phyloP scores from a whole-genome alignment of 2,329 filamentous ascomycete species.

The Colletotrichum magnum region DNA sequence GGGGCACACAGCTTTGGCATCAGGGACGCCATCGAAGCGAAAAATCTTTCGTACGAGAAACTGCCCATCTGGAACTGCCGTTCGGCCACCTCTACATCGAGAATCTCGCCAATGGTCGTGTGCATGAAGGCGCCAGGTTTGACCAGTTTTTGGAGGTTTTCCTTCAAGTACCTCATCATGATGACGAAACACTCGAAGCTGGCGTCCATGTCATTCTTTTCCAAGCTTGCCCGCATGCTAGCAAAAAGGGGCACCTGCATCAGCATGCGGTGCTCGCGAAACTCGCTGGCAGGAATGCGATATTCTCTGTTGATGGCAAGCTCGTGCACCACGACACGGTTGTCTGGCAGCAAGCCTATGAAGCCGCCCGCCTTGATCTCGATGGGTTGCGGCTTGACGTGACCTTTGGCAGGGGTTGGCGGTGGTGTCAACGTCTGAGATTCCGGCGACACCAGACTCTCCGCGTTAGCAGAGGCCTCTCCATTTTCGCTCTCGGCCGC shows the following conservation, averaged over 20 bases:
- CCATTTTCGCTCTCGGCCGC: conserved; percentile 65
- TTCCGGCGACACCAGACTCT: conserved; percentile 55
- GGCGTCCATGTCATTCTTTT: conserved; percentile 73
- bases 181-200: conserved; percentile 78
- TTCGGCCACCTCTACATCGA: conserved; percentile 80
- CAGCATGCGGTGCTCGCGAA: conserved; percentile 68
- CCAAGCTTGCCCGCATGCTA: conserved; percentile 76
- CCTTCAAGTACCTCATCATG: conserved; percentile 78
- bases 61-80: conserved; percentile 78
- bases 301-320: conserved; percentile 85
- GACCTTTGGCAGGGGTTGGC: conserved; percentile 60
- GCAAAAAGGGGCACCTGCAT: conserved; percentile 64
- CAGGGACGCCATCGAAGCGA: conserved; percentile 80
- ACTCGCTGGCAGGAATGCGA: conserved; percentile 75
- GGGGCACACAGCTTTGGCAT: conserved; percentile 86
- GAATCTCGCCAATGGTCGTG: conserved; percentile 79
- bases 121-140: conserved; percentile 81
- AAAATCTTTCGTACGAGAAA: conserved; percentile 87
- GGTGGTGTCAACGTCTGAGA: conserved; percentile 69
- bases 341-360: conserved; percentile 75
- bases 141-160: conserved; percentile 80
- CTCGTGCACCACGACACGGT: conserved; percentile 83
- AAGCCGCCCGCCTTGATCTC: conserved; percentile 55
- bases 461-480: conserved; percentile 54
- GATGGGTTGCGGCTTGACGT: conserved; percentile 55